phyloP scores from a whole-genome alignment of 768 basidiomycete genomes.

The Ephemerocybe angulata region DNA sequence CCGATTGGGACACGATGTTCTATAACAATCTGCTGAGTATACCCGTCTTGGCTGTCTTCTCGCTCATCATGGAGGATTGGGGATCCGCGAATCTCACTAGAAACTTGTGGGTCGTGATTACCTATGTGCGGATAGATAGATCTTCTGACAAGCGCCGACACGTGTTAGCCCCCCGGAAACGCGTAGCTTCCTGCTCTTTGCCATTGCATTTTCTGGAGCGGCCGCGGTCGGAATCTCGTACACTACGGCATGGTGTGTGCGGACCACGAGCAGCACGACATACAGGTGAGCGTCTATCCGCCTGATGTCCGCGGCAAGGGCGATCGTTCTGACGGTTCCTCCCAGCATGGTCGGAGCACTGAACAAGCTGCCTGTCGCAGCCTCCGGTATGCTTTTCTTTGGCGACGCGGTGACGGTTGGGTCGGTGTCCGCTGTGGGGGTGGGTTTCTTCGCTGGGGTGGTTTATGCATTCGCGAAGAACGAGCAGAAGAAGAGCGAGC shows the following conservation, averaged over 20 bases:
- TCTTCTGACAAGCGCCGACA: neutral
- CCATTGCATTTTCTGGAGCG: constrained; percentile 95
- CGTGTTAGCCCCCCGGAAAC: constrained; percentile 71
- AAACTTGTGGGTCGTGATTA: constrained; percentile 76
- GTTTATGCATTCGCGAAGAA: constrained; percentile 94
- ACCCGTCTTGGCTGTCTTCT: constrained; percentile 81
- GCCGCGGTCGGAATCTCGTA: constrained; percentile 97
- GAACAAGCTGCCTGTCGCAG: constrained; percentile 97
- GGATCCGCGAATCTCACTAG: constrained; percentile 63
- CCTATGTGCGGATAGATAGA: neutral
- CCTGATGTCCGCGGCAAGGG: neutral
- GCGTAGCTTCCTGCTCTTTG: constrained; percentile 72
- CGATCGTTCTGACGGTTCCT: constrained; percentile 9
- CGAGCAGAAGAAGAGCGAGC: constrained; percentile 80
- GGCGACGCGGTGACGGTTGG: constrained; percentile 86
- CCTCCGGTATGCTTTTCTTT: constrained; percentile 98
- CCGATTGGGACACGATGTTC: constrained; percentile 99
- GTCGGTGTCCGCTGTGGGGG: constrained; percentile 80
- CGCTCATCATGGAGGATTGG: constrained; percentile 89
- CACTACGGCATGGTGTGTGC: constrained; percentile 97
- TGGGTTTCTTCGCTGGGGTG: constrained; percentile 90
- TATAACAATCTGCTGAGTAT: constrained; percentile 97
- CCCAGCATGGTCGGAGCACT: constrained; percentile 92
- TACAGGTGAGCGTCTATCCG: constrained; percentile 63
- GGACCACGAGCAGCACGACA: constrained; percentile 95